Evolutionary conservation across 2,329 filamentous ascomycete species (phyloP).

Genomic region (Coniochaeta pulveracea): DNA sequence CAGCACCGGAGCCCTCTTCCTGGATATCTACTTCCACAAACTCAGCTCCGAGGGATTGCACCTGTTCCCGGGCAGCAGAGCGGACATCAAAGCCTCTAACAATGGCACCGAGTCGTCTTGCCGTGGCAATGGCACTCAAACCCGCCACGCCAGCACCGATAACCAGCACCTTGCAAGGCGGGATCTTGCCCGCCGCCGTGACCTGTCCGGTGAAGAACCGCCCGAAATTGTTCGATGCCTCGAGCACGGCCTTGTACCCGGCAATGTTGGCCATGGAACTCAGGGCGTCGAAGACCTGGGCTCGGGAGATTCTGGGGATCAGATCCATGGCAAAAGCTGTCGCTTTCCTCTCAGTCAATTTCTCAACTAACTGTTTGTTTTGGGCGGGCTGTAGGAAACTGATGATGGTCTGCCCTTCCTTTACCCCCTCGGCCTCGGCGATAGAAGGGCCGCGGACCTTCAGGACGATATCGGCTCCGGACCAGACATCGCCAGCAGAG

Average conservation of each 20-base stretch:
- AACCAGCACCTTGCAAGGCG: slow-evolving; percentile 79
- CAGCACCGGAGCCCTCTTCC: slow-evolving; percentile 74
- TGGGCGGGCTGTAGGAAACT: slow-evolving; percentile 77
- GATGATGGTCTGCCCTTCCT: slow-evolving; percentile 61
- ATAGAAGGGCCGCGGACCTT: slow-evolving; percentile 70
- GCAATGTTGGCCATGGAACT: slow-evolving; percentile 94
- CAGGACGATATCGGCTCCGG: slow-evolving; percentile 64
- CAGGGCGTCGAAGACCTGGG: slow-evolving; percentile 79
- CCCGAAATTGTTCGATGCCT: slow-evolving; percentile 82
- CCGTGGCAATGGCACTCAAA: slow-evolving; percentile 77
- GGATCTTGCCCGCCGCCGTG: slow-evolving; percentile 82
- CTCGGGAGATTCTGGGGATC: slow-evolving; percentile 80
- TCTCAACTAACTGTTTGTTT: slow-evolving; percentile 65
- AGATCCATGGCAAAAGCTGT: slow-evolving; percentile 87
- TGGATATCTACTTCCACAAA: slow-evolving; percentile 79
- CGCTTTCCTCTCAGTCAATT: slow-evolving; percentile 56
- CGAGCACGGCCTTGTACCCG: slow-evolving; percentile 83
- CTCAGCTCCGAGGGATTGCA: slow-evolving; percentile 81
- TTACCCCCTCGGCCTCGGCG: slow-evolving; percentile 58
- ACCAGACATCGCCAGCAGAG: slow-evolving; percentile 56
- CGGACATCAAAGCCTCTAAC: slow-evolving; percentile 88
- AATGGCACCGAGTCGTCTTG: slow-evolving; percentile 76
- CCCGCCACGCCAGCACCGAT: slow-evolving; percentile 87
- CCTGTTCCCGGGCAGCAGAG: slow-evolving; percentile 76
- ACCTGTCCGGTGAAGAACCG: slow-evolving; percentile 83